phyloP scores from a whole-genome alignment of 2,329 filamentous ascomycete species.

The Xylogone sp. region DNA sequence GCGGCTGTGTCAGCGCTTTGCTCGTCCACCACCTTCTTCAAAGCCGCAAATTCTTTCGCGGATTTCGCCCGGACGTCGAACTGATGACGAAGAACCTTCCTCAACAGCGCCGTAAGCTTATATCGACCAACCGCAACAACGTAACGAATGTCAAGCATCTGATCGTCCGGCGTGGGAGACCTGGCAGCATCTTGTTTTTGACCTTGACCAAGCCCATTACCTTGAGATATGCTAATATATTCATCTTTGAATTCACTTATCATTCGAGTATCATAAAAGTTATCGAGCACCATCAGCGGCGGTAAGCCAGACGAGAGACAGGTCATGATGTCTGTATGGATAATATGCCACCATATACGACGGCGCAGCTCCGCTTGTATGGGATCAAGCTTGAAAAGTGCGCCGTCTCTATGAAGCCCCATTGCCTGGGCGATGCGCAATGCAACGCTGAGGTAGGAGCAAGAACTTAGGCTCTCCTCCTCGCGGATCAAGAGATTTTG shows the following conservation, averaged over 20 bases:
- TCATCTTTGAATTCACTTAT: slow-evolving; percentile 54
- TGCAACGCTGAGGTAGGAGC: slow-evolving; percentile 38
- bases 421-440: slow-evolving; percentile 38
- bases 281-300: slow-evolving; percentile 46
- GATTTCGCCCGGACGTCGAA: slow-evolving; percentile 2
- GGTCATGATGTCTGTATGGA: slow-evolving; percentile 51
- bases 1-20: background rate
- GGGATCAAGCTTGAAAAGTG: slow-evolving; percentile 27
- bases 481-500: slow-evolving; percentile 44
- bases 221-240: slow-evolving; percentile 42
- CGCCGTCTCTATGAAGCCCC: slow-evolving; percentile 37
- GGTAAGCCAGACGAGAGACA: slow-evolving; percentile 46
- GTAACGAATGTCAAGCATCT: slow-evolving; percentile 1
- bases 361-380: slow-evolving; percentile 58
- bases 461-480: slow-evolving; percentile 51
- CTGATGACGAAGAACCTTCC: slow-evolving; percentile 1
- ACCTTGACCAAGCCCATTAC: slow-evolving; percentile 27
- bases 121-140: slow-evolving; percentile 2
- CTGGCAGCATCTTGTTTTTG: background rate
- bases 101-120: background rate
- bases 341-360: slow-evolving; percentile 56
- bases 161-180: background rate
- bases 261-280: slow-evolving; percentile 44
- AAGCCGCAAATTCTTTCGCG: background rate
- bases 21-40: slow-evolving; percentile 1